Evolutionary conservation across 108 stramenopile species (phyloP).

Genomic region (Skeletonema costatum): DNA sequence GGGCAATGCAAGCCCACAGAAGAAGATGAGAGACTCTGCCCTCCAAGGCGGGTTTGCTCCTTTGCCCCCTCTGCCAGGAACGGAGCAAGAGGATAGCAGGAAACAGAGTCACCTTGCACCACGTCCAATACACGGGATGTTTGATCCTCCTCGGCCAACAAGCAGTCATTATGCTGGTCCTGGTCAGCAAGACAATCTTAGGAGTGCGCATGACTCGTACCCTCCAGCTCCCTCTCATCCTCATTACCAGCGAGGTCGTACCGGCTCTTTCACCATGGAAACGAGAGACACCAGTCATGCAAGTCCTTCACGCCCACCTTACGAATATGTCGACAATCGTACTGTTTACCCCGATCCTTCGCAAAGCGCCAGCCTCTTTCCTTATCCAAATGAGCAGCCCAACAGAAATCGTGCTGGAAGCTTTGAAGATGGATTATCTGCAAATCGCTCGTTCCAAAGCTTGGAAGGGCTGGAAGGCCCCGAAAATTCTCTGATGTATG

Average conservation of each 20-base stretch:
- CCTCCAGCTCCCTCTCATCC: neutral
- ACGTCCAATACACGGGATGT: neutral
- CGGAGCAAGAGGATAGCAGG: neutral
- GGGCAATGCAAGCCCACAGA: neutral
- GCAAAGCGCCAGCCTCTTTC: neutral
- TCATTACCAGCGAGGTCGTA: neutral
- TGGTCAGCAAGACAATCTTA: neutral
- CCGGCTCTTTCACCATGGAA: neutral
- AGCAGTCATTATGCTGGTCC: neutral
- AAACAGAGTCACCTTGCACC: neutral
- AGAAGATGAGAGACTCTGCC: neutral
- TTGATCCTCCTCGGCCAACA: neutral
- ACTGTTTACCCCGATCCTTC: neutral
- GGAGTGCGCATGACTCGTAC: neutral
- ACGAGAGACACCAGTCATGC: neutral
- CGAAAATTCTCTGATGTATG: neutral
- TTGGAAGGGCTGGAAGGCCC: neutral
- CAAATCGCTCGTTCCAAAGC: constrained; percentile 1
- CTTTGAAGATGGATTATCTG: neutral
- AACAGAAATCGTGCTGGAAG: neutral
- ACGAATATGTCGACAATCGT: neutral
- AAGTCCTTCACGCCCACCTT: neutral
- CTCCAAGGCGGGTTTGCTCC: neutral
- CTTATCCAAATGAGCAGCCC: neutral
- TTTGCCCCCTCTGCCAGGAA: neutral